phyloP scores from a whole-genome alignment of 495 filamentous ascomycete species.

The Xylaria telfairii region DNA sequence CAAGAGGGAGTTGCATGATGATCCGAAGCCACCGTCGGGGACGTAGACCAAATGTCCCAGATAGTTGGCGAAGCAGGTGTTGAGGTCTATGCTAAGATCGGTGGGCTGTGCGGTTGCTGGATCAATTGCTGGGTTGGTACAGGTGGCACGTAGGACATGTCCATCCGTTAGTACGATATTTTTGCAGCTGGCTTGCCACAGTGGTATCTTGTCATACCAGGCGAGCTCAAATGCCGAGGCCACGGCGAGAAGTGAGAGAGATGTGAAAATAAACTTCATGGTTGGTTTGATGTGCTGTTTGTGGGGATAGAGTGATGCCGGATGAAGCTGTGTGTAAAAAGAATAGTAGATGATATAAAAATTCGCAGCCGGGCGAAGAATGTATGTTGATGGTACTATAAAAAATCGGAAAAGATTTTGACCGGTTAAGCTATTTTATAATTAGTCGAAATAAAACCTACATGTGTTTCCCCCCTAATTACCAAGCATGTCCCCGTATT shows the following conservation, averaged over 20 bases:
- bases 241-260: background rate
- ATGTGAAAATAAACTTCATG: background rate
- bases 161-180: background rate
- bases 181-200: background rate
- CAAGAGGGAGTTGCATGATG: background rate
- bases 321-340: background rate
- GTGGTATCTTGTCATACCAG: background rate
- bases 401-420: background rate
- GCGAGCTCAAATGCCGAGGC: background rate
- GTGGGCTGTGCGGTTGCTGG: background rate
- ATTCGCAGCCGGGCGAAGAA: background rate
- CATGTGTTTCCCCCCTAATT: background rate
- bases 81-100: background rate
- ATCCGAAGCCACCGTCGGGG: background rate
- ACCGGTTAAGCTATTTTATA: background rate
- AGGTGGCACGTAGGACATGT: background rate
- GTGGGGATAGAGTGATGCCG: background rate
- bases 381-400: background rate
- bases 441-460: background rate
- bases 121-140: background rate
- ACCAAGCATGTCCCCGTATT: too few species aligned
- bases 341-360: background rate
- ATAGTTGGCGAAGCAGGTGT: background rate
- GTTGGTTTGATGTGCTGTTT: background rate
- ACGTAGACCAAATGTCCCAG: background rate